Evolutionary conservation across 2,329 filamentous ascomycete genomes (phyloP), one percentile per base, ranked within the genome.

Genomic region (Diaporthe batatas): DNA sequence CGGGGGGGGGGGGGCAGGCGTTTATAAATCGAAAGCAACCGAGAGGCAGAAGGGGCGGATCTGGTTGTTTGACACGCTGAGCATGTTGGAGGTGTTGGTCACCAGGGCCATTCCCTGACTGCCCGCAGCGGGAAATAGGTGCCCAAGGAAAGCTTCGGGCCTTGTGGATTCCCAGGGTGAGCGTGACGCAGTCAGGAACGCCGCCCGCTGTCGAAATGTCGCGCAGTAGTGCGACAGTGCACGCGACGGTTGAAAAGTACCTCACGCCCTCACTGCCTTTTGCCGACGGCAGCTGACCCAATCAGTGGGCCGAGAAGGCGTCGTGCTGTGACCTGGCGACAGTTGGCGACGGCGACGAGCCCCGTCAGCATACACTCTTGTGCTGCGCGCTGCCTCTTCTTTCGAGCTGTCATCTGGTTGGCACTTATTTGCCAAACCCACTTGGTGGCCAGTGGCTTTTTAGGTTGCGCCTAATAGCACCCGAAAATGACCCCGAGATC

Each of bases 41-140:
- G n/a, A 44, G n/a, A 25, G 3, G 11, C 23, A 62, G 29, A 42
- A 25, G 68, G n/a, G 25, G 36, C 32, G 29, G 44, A 42, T 62
- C 29, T 47, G 6, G 65, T 49, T n/a, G n/a, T 65, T 64, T 53
- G 12, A 49, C 49, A 70, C 23, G 49, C 39, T 42, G 51, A 44
- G 55, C 55, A 58, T 54, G 47, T 59, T 32, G 55, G 36, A 34
- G 68, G 36, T 12, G 44, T 29, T 39, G 29, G 10, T 25, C 36
- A 64, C 32, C 49, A 70, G 70, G 70, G 72, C 72, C 44, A 51
- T 42, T 62, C 69, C 64, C 72, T 74, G 64, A 29, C 32, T 51
- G 47, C 14, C 29, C 16, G 36, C 34, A 25, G 32, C 29, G 49
- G 21, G 47, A 16, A 8, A 65, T 36, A 29, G 29, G 25, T 58